These are phyloP conservation scores for Phytophthora uliginosa DNA, from an alignment of 352 stramenopile genomes.

Conservation along the genomic window DNA sequence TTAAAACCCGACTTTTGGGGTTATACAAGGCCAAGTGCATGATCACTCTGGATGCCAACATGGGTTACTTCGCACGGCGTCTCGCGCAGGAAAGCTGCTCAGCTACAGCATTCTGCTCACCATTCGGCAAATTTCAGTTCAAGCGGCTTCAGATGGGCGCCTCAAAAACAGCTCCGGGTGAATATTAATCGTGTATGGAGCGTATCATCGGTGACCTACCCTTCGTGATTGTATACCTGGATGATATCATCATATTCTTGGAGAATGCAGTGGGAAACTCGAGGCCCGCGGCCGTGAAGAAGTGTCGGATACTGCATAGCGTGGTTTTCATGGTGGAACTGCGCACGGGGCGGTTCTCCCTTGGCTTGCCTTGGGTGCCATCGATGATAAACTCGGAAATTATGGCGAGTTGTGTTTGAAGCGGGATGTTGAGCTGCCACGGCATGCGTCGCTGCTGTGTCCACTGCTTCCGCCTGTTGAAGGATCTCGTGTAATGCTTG, in stretches of 20 bases:
- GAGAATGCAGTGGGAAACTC: no score
- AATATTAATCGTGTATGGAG: slow-evolving; percentile 13
- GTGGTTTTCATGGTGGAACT: neutral
- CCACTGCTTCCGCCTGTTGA: neutral
- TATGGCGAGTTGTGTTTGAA: neutral
- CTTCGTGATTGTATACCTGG: no score
- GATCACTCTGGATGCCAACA: no score
- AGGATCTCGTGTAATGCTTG: neutral
- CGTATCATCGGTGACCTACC: no score
- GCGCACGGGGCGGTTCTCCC: neutral
- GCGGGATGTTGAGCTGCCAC: neutral
- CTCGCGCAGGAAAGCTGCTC: no score
- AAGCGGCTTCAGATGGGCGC: slow-evolving; percentile 9
- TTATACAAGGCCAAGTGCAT: no score
- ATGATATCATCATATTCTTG: no score
- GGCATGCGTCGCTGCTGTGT: neutral
- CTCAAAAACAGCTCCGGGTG: slow-evolving; percentile 2
- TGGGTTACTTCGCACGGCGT: no score
- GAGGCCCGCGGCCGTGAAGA: neutral
- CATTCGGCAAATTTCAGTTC: slow-evolving; percentile 8
- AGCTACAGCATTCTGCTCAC: slow-evolving; percentile 3
- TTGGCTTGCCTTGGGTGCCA: no score
- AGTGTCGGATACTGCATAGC: neutral
- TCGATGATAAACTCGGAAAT: no score
- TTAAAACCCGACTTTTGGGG: no score